These are phyloP conservation scores for Suillus variegatus DNA, from an alignment of 768 basidiomycete species.

Conservation along the genomic window DNA sequence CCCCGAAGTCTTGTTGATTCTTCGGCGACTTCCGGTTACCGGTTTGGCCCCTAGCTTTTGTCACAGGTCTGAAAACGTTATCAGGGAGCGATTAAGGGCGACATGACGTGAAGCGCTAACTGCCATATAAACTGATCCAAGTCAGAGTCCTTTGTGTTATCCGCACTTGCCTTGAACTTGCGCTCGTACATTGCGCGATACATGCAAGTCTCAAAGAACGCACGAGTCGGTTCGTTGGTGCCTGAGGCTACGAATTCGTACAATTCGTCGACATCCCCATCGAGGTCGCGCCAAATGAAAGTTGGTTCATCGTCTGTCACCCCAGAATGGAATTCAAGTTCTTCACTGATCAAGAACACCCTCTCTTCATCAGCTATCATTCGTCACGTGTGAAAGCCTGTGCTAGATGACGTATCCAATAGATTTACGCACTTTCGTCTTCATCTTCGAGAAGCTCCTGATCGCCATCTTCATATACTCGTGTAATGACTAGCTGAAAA, in stretches of 20 bases:
- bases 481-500: conserved; percentile 92
- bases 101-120: conserved; percentile 47
- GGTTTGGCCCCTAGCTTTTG: conserved; percentile 22
- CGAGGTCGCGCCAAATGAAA: conserved; percentile 89
- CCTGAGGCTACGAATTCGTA: conserved; percentile 88
- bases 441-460: conserved; percentile 94
- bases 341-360: conserved; percentile 87
- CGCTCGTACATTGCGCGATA: conserved; percentile 97
- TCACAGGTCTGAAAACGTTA: conserved; percentile 21
- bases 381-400: conserved; percentile 9
- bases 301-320: conserved; percentile 75
- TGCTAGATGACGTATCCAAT: conserved; percentile 1
- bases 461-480: conserved; percentile 96
- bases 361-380: conserved; percentile 87
- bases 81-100: conserved; percentile 1
- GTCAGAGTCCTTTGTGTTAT: conserved; percentile 63
- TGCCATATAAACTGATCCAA: conserved; percentile 81
- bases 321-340: conserved; percentile 82
- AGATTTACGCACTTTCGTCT: conserved; percentile 69
- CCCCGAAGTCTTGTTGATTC: conserved; percentile 12
- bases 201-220: conserved; percentile 92
- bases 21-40: conserved; percentile 16
- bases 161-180: conserved; percentile 76
- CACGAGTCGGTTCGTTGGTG: conserved; percentile 75
- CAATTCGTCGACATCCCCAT: conserved; percentile 89